A percentile compares a stretch with the other conserved stretches of the same genome.
These are phyloP conservation scores for Macrolepiota dolichaula DNA, from an alignment of 768 basidiomycete species.

Conservation along the genomic window DNA sequence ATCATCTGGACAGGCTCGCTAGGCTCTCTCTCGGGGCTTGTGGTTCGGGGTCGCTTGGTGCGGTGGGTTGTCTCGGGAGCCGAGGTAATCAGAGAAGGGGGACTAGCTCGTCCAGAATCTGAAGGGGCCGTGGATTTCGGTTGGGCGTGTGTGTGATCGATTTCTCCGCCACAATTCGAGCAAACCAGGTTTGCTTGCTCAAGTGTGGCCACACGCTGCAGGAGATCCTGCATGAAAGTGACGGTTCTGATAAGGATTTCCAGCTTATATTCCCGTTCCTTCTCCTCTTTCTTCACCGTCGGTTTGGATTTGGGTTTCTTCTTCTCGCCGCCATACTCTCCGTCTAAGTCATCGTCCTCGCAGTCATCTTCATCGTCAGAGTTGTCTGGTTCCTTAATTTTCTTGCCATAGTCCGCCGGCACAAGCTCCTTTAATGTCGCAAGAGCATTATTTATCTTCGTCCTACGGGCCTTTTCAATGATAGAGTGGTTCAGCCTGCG, in stretches of 20 bases:
- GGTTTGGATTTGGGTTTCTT: slow-evolving; percentile 28
- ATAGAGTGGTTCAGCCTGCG: slow-evolving; percentile 92
- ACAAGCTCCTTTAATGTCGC: slow-evolving; percentile 75
- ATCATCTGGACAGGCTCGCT: slow-evolving; percentile 8
- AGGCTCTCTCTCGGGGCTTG: background rate
- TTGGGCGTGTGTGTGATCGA: background rate
- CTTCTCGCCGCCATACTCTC: slow-evolving; percentile 25
- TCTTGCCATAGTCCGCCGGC: slow-evolving; percentile 48
- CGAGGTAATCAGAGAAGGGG: background rate
- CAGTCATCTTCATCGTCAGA: slow-evolving; percentile 36
- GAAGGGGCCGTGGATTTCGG: slow-evolving; percentile 3
- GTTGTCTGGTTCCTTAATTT: slow-evolving; percentile 20
- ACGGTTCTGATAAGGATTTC: slow-evolving; percentile 87
- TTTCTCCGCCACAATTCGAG: slow-evolving; percentile 18
- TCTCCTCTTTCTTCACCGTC: slow-evolving; percentile 46
- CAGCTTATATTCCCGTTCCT: slow-evolving; percentile 89
- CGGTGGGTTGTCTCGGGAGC: background rate
- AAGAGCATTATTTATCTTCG: slow-evolving; percentile 94
- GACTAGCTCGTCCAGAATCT: slow-evolving; percentile 15
- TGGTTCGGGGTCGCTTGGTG: slow-evolving; percentile 1
- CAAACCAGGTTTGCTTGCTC: slow-evolving; percentile 26
- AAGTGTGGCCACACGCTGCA: slow-evolving; percentile 44
- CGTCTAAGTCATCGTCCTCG: slow-evolving; percentile 32
- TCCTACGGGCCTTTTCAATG: slow-evolving; percentile 90
- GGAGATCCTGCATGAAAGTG: slow-evolving; percentile 68